Evolutionary conservation across 306 rosid species (phyloP).

Genomic region (Phaseolus lunatus): DNA sequence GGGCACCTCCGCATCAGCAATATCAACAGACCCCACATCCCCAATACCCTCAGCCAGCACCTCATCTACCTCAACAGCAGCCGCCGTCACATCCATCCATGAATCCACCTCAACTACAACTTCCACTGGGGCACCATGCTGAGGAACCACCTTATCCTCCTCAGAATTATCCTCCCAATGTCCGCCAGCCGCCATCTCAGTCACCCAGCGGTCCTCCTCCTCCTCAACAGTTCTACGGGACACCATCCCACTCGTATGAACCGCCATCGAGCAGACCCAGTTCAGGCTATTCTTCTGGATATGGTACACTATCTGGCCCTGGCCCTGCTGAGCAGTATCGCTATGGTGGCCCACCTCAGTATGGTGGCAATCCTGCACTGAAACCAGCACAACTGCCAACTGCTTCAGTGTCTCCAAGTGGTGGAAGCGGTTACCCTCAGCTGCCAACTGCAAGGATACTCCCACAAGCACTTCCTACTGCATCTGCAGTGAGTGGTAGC

Average conservation of each 20-base stretch:
- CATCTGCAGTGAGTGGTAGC: slow-evolving; percentile 63
- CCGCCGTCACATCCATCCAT: slow-evolving; percentile 57
- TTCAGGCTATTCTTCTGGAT: slow-evolving; percentile 73
- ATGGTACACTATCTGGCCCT: slow-evolving; percentile 61
- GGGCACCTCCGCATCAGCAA: slow-evolving; percentile 62
- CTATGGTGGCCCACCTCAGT: slow-evolving; percentile 70
- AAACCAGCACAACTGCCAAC: slow-evolving; percentile 64
- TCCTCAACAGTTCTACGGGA: slow-evolving; percentile 69
- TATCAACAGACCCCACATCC: slow-evolving; percentile 67
- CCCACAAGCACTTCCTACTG: slow-evolving; percentile 78
- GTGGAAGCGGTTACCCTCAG: slow-evolving; percentile 84
- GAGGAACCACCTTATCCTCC: slow-evolving; percentile 82
- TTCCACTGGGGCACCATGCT: slow-evolving; percentile 68
- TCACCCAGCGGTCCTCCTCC: slow-evolving; percentile 67
- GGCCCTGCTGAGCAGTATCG: slow-evolving; percentile 67
- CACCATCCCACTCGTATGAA: slow-evolving; percentile 62
- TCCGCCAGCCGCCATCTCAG: slow-evolving; percentile 70
- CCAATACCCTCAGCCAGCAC: slow-evolving; percentile 66
- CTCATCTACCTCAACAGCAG: slow-evolving; percentile 68
- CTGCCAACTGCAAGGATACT: slow-evolving; percentile 80
- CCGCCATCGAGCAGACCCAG: slow-evolving; percentile 64
- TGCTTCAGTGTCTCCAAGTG: slow-evolving; percentile 54
- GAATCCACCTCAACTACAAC: slow-evolving; percentile 62
- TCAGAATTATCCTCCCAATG: slow-evolving; percentile 69
- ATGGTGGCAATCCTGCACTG: slow-evolving; percentile 54